Conservation (phyloP, 2,329 filamentous ascomycete species). For the Domatiomyces globalis region DNA sequence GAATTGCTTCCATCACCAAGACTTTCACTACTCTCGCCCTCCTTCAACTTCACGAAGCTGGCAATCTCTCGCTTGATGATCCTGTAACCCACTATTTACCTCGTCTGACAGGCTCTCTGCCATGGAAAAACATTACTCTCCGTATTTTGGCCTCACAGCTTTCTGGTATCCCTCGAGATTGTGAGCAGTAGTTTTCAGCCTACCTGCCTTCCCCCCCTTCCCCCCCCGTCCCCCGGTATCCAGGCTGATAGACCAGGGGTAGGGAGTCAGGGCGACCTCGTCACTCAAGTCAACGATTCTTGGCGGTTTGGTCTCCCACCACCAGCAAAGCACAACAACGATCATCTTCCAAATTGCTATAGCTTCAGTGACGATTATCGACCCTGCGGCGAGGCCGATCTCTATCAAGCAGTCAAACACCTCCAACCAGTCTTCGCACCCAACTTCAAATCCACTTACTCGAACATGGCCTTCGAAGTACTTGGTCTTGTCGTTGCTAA, state of each 20-base stretch:
- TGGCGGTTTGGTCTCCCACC: conserved; percentile 10
- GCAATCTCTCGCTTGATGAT: conserved; percentile 20
- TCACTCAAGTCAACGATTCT: conserved; percentile 4
- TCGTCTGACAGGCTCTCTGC: conserved; percentile 8
- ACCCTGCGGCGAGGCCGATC: conserved; percentile 9
- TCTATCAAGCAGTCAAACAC: conserved; percentile 5
- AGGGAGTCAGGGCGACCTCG: conserved; percentile 13
- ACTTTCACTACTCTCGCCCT: conserved; percentile 20
- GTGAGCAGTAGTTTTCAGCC: conserved; percentile 2
- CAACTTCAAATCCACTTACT: conserved; percentile 19
- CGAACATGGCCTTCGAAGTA: conserved; percentile 20
- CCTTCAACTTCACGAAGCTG: conserved; percentile 18
- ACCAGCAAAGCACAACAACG: not conserved
- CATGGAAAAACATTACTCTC: conserved; percentile 20
- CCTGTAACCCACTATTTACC: conserved; percentile 16
- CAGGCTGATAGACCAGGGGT: not conserved
- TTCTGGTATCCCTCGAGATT: conserved; percentile 20
- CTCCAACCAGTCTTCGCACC: conserved; percentile 16
- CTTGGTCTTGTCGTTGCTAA: conserved; percentile 20
- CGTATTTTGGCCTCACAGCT: conserved; percentile 18
- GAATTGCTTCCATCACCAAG: conserved; percentile 21
- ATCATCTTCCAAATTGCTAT: conserved; percentile 9
- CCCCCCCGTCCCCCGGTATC: no score
- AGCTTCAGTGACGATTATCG: conserved; percentile 4
- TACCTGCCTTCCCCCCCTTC: not conserved